phyloP scores from a whole-genome alignment of 2,329 filamentous ascomycete species.

The Elsinoe ampelina region DNA sequence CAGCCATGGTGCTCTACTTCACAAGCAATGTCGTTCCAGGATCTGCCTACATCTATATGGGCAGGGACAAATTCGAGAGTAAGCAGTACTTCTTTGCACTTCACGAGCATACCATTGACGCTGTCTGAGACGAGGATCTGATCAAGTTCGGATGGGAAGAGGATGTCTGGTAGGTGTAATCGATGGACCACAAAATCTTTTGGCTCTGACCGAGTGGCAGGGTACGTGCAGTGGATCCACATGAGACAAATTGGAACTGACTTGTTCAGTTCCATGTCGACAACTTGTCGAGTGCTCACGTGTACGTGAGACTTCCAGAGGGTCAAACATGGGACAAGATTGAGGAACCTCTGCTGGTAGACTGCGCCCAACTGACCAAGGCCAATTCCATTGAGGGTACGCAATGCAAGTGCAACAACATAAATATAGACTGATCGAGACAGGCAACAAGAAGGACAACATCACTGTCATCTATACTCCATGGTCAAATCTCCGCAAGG shows the following conservation, averaged over 20 bases:
- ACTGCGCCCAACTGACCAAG: conserved; percentile 96
- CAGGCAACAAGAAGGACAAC: conserved; percentile 98
- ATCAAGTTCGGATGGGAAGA: conserved; percentile 92
- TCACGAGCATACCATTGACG: conserved; percentile 20
- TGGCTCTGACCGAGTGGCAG: no score
- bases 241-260: no score
- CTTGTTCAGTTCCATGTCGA: conserved; percentile 77
- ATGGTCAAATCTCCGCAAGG: conserved; percentile 92
- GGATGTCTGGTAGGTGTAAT: conserved; percentile 69
- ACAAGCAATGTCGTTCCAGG: conserved; percentile 77
- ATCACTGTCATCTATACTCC: conserved; percentile 95
- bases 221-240: no score
- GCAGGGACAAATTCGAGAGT: conserved; percentile 99
- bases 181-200: conserved; percentile 24
- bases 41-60: conserved; percentile 82
- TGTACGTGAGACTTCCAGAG: conserved; percentile 78
- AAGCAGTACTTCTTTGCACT: no score
- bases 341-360: conserved; percentile 61
- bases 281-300: conserved; percentile 92
- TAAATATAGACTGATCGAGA: no score
- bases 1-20: conserved; percentile 99
- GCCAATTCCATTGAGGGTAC: conserved; percentile 98
- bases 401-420: no score
- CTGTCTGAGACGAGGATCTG: conserved; percentile 73
- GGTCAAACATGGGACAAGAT: conserved; percentile 78